Percentiles rank a stretch among this genome's conserved stretches.
These are phyloP conservation scores for Schizopora paradoxa DNA, from an alignment of 1,284 basidiomycete genomes.

Conservation along the genomic window DNA sequence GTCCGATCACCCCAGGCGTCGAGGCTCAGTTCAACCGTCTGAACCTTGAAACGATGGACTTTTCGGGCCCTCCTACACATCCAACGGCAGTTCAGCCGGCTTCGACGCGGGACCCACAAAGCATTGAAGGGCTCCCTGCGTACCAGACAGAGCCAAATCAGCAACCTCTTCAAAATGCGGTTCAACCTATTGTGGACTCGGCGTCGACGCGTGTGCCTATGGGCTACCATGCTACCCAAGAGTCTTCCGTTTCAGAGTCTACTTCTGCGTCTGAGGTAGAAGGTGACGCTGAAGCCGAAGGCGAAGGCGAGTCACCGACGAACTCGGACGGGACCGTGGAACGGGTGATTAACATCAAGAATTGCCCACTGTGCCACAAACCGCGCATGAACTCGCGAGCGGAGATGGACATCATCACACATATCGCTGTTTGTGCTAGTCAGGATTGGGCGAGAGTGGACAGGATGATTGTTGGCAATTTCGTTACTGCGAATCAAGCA, in stretches of 20 bases:
- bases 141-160: slow-evolving; percentile 42
- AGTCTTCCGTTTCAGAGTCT: slow-evolving; percentile 24
- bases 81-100: slow-evolving; percentile 19
- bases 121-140: slow-evolving; percentile 18
- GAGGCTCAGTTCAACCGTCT: background rate
- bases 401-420: slow-evolving; percentile 91
- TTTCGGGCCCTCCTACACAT: slow-evolving; percentile 48
- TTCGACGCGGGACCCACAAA: slow-evolving; percentile 11
- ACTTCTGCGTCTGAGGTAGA: slow-evolving; percentile 27
- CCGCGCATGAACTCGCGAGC: slow-evolving; percentile 80
- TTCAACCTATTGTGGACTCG: slow-evolving; percentile 12
- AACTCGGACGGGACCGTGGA: slow-evolving; percentile 55
- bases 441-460: slow-evolving; percentile 90
- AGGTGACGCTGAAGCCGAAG: slow-evolving; percentile 16
- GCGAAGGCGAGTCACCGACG: slow-evolving; percentile 19
- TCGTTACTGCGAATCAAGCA: slow-evolving; percentile 92
- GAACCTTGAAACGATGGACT: slow-evolving; percentile 53
- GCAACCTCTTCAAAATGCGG: slow-evolving; percentile 33
- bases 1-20: slow-evolving; percentile 26
- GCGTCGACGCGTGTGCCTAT: slow-evolving; percentile 15
- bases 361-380: slow-evolving; percentile 90
- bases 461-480: slow-evolving; percentile 88
- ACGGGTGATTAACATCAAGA: slow-evolving; percentile 91
- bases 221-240: slow-evolving; percentile 13
- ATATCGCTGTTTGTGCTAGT: slow-evolving; percentile 90